These are phyloP conservation scores for Brassica napus DNA, from an alignment of 345 rosid genomes.

Conservation along the genomic window DNA sequence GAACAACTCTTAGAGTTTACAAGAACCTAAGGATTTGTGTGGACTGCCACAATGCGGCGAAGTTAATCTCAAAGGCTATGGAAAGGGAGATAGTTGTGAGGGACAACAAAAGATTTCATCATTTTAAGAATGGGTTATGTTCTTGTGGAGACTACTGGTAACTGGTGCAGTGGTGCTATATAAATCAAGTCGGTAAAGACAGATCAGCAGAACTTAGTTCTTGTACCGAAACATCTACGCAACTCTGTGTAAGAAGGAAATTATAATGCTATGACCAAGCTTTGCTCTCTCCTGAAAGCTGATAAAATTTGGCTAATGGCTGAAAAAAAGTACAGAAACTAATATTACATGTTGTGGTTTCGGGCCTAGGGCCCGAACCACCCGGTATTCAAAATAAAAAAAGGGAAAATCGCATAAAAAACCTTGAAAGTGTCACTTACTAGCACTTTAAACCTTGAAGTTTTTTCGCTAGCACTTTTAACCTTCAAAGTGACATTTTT, in stretches of 20 bases:
- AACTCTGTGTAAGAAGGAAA: not conserved
- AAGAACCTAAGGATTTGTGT: constrained; percentile 67
- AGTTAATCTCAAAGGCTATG: constrained; percentile 51
- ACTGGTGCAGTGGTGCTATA: not conserved
- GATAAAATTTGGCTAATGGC: not conserved
- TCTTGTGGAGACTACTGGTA: constrained; percentile 42
- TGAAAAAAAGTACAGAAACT: not conserved
- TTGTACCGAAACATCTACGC: not conserved
- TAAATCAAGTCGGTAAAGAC: not conserved
- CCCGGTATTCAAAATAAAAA: not conserved
- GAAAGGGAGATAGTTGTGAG: constrained; percentile 61
- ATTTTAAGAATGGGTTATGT: constrained; percentile 59
- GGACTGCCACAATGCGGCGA: constrained; percentile 67
- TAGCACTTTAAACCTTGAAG: too few species aligned
- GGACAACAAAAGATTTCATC: constrained; percentile 73
- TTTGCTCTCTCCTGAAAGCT: not conserved
- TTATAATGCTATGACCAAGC: not conserved
- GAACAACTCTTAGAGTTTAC: constrained; percentile 50
- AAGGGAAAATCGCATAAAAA: too few species aligned
- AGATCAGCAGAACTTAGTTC: not conserved
- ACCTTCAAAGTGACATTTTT: too few species aligned
- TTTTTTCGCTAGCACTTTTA: too few species aligned
- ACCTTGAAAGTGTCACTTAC: too few species aligned
- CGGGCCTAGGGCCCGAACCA: too few species aligned
- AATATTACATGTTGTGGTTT: too few species aligned